These are phyloP conservation scores for Zoysia pacifica DNA, from an alignment of 176 grass and related monocot genomes.

Conservation along the genomic window DNA sequence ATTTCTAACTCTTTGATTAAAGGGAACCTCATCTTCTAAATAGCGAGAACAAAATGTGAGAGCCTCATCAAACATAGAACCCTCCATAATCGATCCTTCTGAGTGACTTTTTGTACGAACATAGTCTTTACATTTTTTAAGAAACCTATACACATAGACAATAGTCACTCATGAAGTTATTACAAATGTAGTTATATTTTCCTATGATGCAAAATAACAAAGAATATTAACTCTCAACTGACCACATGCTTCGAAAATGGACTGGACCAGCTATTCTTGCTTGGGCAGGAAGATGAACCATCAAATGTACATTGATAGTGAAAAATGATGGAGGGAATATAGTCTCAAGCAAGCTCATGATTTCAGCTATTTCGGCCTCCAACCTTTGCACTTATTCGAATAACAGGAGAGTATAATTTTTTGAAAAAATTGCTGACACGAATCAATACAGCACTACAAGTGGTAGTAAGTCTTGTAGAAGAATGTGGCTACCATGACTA, in stretches of 20 bases:
- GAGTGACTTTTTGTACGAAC: too few species aligned
- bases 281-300: too few species aligned
- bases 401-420: neutral
- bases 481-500: neutral
- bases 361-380: neutral
- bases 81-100: too few species aligned
- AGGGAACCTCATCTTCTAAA: too few species aligned
- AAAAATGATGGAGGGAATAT: too few species aligned
- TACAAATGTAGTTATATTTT: neutral
- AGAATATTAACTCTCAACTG: neutral
- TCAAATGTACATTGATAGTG: too few species aligned
- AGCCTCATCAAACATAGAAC: too few species aligned
- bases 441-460: neutral
- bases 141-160: too few species aligned
- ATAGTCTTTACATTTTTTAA: too few species aligned
- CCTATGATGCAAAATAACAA: neutral
- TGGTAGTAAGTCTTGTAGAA: neutral
- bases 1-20: too few species aligned
- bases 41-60: too few species aligned
- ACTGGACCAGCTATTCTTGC: neutral
- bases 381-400: neutral
- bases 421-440: neutral
- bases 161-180: neutral
- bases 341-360: too few species aligned
- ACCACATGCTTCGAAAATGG: neutral